Evolutionary conservation across 176 grass and related monocot genomes (phyloP).

Genomic region (Rhipidocladum racemiflorum): DNA sequence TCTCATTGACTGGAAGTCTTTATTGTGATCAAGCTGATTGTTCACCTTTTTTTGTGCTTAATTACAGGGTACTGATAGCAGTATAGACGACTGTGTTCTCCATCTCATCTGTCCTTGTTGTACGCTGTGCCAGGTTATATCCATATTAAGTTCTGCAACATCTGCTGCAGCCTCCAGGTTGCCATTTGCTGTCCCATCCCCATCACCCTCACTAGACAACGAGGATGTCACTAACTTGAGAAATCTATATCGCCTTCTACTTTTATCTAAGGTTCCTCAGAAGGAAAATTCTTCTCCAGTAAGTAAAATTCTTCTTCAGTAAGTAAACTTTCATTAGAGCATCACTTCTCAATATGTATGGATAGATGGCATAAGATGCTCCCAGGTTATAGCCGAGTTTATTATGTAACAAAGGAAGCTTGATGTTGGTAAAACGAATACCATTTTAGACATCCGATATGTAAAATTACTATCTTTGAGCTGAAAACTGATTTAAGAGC

Average conservation of each 20-base stretch:
- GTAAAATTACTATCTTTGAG: not conserved
- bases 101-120: too few species aligned
- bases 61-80: too few species aligned
- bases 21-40: too few species aligned
- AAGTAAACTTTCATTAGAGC: not conserved
- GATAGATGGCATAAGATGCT: not conserved
- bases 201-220: conserved; percentile 45
- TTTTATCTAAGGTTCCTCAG: conserved; percentile 65
- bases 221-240: conserved; percentile 80
- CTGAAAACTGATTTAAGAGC: not conserved
- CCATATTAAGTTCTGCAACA: too few species aligned
- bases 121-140: too few species aligned
- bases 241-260: conserved; percentile 68
- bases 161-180: conserved; percentile 67
- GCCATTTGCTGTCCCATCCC: conserved; percentile 47
- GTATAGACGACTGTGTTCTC: too few species aligned
- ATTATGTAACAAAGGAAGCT: not conserved
- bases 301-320: conserved; percentile 44
- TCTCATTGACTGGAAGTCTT: too few species aligned
- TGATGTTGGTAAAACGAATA: not conserved
- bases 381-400: not conserved
- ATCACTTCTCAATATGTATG: not conserved
- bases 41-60: too few species aligned
- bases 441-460: not conserved
- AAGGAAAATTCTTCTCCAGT: conserved; percentile 49